Percentiles rank a stretch among this genome's conserved stretches.
phyloP scores from a whole-genome alignment of 257 asterid species.

The Ophiorrhiza pumila region DNA sequence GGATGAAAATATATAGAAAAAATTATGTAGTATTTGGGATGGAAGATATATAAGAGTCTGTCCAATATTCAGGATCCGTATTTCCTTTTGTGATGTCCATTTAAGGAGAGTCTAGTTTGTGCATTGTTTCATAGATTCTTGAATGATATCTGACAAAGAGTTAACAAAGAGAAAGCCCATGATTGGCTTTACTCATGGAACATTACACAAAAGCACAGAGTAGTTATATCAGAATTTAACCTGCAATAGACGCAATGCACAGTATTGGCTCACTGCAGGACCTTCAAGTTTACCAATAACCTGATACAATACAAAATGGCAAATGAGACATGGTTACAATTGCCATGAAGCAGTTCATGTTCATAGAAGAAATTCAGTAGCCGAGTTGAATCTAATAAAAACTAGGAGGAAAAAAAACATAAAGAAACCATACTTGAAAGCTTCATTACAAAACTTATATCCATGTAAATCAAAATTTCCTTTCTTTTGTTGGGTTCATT shows the following conservation, averaged over 20 bases:
- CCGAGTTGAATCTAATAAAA: background rate
- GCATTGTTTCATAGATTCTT: background rate
- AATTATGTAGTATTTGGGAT: background rate
- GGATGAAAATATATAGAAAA: slow-evolving; percentile 10
- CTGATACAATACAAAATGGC: slow-evolving; percentile 45
- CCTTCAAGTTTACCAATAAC: slow-evolving; percentile 99
- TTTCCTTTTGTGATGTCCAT: background rate
- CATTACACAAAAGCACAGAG: background rate
- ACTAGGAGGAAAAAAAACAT: background rate
- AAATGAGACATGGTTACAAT: slow-evolving; percentile 15
- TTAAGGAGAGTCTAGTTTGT: background rate
- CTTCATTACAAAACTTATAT: background rate
- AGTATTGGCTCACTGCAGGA: slow-evolving; percentile 92
- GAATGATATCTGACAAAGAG: background rate
- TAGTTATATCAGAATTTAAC: slow-evolving; percentile 37
- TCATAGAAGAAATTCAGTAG: background rate
- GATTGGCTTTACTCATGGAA: background rate
- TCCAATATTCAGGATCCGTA: background rate
- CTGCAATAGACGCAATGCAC: slow-evolving; percentile 95
- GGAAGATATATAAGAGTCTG: background rate
- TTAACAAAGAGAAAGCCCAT: background rate
- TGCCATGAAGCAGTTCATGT: background rate
- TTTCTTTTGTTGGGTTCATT: background rate
- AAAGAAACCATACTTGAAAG: background rate
- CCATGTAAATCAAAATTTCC: background rate